Evolutionary conservation across 2,329 filamentous ascomycete genomes (phyloP).

Genomic region (Aspergillus flavus): DNA sequence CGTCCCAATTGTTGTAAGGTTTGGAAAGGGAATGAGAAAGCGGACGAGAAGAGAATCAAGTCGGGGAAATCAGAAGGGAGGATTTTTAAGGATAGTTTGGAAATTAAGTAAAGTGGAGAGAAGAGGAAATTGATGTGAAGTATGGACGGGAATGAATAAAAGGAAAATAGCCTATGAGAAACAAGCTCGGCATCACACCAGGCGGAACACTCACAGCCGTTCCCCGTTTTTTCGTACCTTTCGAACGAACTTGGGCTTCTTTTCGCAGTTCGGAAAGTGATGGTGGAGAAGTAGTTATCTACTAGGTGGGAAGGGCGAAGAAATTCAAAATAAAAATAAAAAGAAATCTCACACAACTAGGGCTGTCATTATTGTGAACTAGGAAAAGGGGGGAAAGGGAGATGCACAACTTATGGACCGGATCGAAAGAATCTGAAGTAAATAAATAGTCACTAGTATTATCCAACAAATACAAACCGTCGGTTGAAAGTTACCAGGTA

Average conservation of each 20-base stretch:
- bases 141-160: slow-evolving; percentile 6
- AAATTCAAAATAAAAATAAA: neutral
- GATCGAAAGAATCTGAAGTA: no score
- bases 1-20: neutral
- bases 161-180: slow-evolving; percentile 16
- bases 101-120: slow-evolving; percentile 6
- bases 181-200: slow-evolving; percentile 32
- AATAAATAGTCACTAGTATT: no score
- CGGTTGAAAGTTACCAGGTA: neutral
- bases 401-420: no score
- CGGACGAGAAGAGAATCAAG: neutral
- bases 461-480: neutral
- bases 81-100: neutral
- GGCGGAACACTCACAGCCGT: slow-evolving; percentile 35
- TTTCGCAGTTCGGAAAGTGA: neutral
- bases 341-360: neutral
- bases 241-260: neutral
- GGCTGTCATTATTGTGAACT: neutral
- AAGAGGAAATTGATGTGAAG: slow-evolving; percentile 4
- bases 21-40: neutral
- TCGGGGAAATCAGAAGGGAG: neutral
- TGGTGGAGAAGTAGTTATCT: neutral
- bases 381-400: neutral
- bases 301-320: neutral
- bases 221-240: slow-evolving; percentile 16